Base-by-base conservation (phyloP, 2,329 filamentous ascomycete species). In the Alternaria atra region DNA sequence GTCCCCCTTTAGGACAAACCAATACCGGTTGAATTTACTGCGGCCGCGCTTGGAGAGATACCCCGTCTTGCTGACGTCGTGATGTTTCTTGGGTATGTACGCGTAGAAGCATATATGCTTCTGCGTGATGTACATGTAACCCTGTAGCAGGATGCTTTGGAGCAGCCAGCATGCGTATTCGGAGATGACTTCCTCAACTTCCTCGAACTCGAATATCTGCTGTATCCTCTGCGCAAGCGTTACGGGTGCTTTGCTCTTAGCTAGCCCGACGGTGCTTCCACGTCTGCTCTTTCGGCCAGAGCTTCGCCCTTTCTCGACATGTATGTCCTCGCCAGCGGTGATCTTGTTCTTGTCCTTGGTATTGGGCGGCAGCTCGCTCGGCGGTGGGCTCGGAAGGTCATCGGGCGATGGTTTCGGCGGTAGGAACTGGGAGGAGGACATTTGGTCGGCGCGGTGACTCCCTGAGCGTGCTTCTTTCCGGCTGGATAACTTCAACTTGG, bases 101-200 rank as follows among this genome's bases (percentile, higher is more conserved):
- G 95, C 93, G 76, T 97, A 98, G 78, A 98, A 99, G 80, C 94
- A 97, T 63, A 98, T 91, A 76, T 99, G 95, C 70, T 90, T 91
- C 63, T 91, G 85, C 0, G 95, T 98, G 73, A 99, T 92, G 80
- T 98, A 98, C 86, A 99, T 90, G 77, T 95, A 97, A 6, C 95
- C 95, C 75, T 97, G 93, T 8, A 98, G 85, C 30, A 98, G 83
- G 44, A 97, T 93, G 73, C 91, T 97, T 77, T 97, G 93, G 34
- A 98, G 82, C 39, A 98, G 82, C 89, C 93, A 97, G 80, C 94
- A 98, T 8, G 93, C 91, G 76, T 96, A 97, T 82, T 98, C 94
- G 77, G 91, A 89, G 63, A 97, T 88, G 23, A 98, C 92, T 62
- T 93, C 90, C 76, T 99, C 95, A 0, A 91, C 86, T 37, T 87